Conservation (phyloP, 768 basidiomycete genomes). For the Tubosaeta sp. region DNA sequence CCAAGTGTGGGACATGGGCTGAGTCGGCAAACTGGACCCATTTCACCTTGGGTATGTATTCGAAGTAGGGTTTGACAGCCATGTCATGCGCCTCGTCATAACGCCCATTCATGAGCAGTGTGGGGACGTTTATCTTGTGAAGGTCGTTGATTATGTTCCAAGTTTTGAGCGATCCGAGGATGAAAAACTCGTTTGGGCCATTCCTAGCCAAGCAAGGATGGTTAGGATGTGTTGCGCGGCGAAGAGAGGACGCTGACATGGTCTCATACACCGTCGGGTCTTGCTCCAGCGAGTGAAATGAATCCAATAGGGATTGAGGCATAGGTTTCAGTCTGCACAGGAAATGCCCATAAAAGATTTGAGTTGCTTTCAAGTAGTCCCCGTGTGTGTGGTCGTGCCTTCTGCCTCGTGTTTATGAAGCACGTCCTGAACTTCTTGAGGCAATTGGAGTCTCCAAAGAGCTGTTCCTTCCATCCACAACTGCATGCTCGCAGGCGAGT, state of each 20-base stretch:
- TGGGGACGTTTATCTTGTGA: slow-evolving; percentile 31
- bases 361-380: slow-evolving; percentile 44
- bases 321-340: slow-evolving; percentile 43
- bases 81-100: slow-evolving; percentile 35
- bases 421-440: slow-evolving; percentile 36
- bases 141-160: slow-evolving; percentile 35
- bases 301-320: slow-evolving; percentile 35
- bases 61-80: slow-evolving; percentile 32
- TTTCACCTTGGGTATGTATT: slow-evolving; percentile 28
- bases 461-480: slow-evolving; percentile 37
- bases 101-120: slow-evolving; percentile 34
- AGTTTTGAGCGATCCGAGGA: slow-evolving; percentile 30
- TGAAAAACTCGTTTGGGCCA: slow-evolving; percentile 38
- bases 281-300: slow-evolving; percentile 34
- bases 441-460: slow-evolving; percentile 33
- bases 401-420: slow-evolving; percentile 45
- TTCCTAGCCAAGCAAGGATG: slow-evolving; percentile 24
- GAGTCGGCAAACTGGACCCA: slow-evolving; percentile 38
- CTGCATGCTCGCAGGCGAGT: slow-evolving; percentile 42
- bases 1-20: slow-evolving; percentile 34
- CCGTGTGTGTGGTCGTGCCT: slow-evolving; percentile 37
- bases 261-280: slow-evolving; percentile 47
- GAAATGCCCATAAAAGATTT: slow-evolving; percentile 39
- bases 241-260: slow-evolving; percentile 34
- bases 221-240: background rate